These are phyloP conservation scores for Calendula officinalis DNA, from an alignment of 129 eudicot genomes.

Conservation along the genomic window DNA sequence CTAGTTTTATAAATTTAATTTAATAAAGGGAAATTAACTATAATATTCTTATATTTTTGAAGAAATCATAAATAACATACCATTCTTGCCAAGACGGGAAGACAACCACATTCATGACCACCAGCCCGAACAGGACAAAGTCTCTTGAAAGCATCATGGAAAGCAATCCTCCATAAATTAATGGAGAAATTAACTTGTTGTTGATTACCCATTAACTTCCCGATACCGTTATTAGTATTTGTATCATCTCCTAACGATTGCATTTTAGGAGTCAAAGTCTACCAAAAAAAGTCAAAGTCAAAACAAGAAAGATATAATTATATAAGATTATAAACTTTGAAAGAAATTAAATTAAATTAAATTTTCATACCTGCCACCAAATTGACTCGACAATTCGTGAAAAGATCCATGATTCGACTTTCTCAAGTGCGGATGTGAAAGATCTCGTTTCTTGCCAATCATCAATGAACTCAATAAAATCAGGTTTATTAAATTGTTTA, in stretches of 20 bases:
- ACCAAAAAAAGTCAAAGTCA: slow-evolving; percentile 16
- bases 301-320: background rate
- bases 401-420: slow-evolving; percentile 94
- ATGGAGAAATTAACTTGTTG: slow-evolving; percentile 74
- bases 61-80: slow-evolving; percentile 32
- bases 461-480: slow-evolving; percentile 60
- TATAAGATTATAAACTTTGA: background rate
- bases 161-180: slow-evolving; percentile 81
- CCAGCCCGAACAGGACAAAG: slow-evolving; percentile 96
- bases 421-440: slow-evolving; percentile 81
- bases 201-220: slow-evolving; percentile 59
- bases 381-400: slow-evolving; percentile 91
- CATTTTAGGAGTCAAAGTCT: slow-evolving; percentile 94
- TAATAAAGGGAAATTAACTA: too few species aligned
- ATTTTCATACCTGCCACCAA: slow-evolving; percentile 90
- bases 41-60: slow-evolving; percentile 75
- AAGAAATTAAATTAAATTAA: background rate
- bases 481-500: slow-evolving; percentile 49
- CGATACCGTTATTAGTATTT: slow-evolving; percentile 41
- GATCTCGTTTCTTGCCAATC: slow-evolving; percentile 94
- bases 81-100: slow-evolving; percentile 85
- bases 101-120: slow-evolving; percentile 95
- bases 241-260: slow-evolving; percentile 61
- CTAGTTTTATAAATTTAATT: too few species aligned
- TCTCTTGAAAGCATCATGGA: slow-evolving; percentile 78